Evolutionary conservation across 306 rosid genomes (phyloP).

Genomic region (Rubus parviflorus): DNA sequence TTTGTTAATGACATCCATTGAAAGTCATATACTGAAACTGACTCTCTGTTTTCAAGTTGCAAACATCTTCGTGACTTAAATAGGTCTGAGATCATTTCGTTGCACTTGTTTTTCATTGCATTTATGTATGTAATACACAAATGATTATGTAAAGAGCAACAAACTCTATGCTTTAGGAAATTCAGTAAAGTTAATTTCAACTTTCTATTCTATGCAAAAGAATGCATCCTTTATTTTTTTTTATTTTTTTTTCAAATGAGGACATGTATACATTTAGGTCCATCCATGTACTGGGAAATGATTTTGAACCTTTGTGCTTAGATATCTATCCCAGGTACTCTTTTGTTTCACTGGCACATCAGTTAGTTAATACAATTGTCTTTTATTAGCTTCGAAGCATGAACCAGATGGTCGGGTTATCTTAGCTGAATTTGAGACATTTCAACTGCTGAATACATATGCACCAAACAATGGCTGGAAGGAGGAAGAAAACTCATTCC

Average conservation of each 20-base stretch:
- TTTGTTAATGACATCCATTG: neutral
- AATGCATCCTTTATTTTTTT: neutral
- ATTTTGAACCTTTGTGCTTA: constrained; percentile 1
- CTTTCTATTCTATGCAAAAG: constrained; percentile 2
- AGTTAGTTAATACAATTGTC: constrained; percentile 24
- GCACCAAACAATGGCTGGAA: constrained; percentile 97
- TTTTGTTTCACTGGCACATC: constrained; percentile 26
- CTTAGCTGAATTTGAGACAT: constrained; percentile 82
- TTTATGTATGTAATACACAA: constrained; percentile 6
- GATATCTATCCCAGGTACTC: neutral
- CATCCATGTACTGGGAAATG: neutral
- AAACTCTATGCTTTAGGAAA: neutral
- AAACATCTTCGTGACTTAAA: neutral
- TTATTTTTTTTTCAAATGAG: neutral
- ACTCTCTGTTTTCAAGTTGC: neutral
- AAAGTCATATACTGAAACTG: neutral
- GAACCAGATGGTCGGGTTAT: constrained; percentile 94
- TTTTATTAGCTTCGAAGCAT: constrained; percentile 79
- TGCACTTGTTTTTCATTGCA: neutral
- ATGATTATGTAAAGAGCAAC: neutral
- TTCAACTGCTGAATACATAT: constrained; percentile 80
- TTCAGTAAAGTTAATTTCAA: neutral
- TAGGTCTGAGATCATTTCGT: neutral
- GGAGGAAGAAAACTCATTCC: constrained; percentile 90
- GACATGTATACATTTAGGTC: no score